Conservation (phyloP, 768 basidiomycete genomes). For the Amanita inopinata region DNA sequence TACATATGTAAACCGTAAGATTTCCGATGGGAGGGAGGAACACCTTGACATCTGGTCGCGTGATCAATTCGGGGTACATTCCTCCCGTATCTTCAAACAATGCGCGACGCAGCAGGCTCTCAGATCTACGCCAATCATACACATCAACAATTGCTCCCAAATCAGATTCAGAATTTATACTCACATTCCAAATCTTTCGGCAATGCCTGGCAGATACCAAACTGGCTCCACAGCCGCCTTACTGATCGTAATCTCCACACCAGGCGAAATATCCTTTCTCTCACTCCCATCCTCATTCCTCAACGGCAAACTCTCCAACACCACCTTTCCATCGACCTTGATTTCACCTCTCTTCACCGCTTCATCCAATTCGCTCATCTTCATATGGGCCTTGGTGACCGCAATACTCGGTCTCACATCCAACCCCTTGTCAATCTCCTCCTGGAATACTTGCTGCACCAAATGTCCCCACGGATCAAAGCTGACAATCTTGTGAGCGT, state of each 20-base stretch:
- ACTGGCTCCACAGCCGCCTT: constrained; percentile 97
- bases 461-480: constrained; percentile 94
- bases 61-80: constrained; percentile 94
- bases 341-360: constrained; percentile 64
- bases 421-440: constrained; percentile 57
- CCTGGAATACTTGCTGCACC: constrained; percentile 60
- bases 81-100: constrained; percentile 95
- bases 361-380: constrained; percentile 89
- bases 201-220: constrained; percentile 91
- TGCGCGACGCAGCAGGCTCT: constrained; percentile 76
- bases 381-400: constrained; percentile 88
- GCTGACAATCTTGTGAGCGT: constrained; percentile 73
- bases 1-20: constrained; percentile 87
- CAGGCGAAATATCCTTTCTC: constrained; percentile 45
- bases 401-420: constrained; percentile 91
- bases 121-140: constrained; percentile 41
- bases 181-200: constrained; percentile 88
- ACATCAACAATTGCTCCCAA: constrained; percentile 1
- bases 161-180: constrained; percentile 18
- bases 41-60: constrained; percentile 89
- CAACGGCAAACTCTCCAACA: constrained; percentile 57
- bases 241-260: constrained; percentile 80
- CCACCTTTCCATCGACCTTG: constrained; percentile 72
- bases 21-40: constrained; percentile 94
- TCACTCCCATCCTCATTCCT: constrained; percentile 53